Percentiles rank a stretch among this genome's conserved stretches.
Evolutionary conservation across 371 early-diverging fungal genomes (phyloP).

Genomic region (Zancudomyces culisetae): DNA sequence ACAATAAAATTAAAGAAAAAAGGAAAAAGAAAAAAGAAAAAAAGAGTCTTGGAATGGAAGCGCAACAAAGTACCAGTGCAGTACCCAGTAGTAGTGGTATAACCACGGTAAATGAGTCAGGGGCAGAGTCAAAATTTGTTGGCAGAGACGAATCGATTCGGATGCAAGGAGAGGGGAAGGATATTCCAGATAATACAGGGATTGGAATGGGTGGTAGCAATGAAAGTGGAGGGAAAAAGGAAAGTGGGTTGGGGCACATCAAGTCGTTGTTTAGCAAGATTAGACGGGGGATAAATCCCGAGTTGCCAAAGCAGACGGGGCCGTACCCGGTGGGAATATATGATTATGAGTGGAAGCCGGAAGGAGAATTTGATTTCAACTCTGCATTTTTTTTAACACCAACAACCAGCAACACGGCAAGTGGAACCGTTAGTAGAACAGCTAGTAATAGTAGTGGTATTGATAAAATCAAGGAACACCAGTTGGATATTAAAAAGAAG

Average conservation of each 20-base stretch:
- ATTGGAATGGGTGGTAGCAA: not conserved
- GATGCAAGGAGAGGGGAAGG: not conserved
- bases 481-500: not conserved
- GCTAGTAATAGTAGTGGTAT: too few relatives aligned
- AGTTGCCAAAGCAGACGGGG: not conserved
- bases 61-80: too few relatives aligned
- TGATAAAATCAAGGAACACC: too few relatives aligned
- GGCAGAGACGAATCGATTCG: not conserved
- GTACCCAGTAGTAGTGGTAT: too few relatives aligned
- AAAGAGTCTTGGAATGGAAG: too few relatives aligned
- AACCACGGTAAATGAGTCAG: not conserved
- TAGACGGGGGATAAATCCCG: not conserved
- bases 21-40: too few relatives aligned
- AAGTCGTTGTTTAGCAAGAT: not conserved
- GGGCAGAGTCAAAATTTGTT: not conserved
- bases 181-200: not conserved
- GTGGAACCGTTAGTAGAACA: too few relatives aligned
- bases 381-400: not conserved
- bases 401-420: too few relatives aligned
- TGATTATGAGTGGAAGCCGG: not conserved
- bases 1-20: too few relatives aligned
- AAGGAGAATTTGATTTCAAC: not conserved
- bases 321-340: not conserved
- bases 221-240: not conserved
- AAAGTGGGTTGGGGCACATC: not conserved